Evolutionary conservation across 306 rosid genomes (phyloP), one percentile per base, ranked within the genome.

Genomic region (Trifolium subterraneum): DNA sequence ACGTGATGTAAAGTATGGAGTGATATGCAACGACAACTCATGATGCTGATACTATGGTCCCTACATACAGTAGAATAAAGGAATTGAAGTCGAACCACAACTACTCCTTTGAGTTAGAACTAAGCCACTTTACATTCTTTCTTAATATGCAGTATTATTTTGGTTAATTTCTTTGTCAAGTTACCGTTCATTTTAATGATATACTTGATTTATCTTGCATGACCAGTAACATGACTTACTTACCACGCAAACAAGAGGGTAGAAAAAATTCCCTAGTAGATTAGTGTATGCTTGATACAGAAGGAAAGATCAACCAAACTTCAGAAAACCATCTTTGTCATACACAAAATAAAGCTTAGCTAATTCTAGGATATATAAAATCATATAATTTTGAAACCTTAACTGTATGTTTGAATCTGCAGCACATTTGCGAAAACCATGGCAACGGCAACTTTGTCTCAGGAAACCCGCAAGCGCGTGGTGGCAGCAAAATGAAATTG

Each of bases 11-110:
- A 56, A 27, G 31, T 20, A 20, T 6, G 35, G 35, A 23, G 48
- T 41, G 27, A 72, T 42, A 72, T 42, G 78, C 70, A 55, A 38
- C 27, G 51, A 38, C 61, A 72, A 58, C 47, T 58, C 64, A 35
- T 64, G 27, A 16, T 63, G 41, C 50, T 41, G 59, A 44, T 41
- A 27, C 25, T 64, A 33, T 38, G 65, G 66, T 9, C 73, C 69
- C 60, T 44, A 22, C 0, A 11, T 11, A 54, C 29, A 55, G 29
- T 27, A n/a, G 23, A 39, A 59, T 73, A 29, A 29, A 29, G 3
- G 33, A 6, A 29, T 29, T 29, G 6, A 29, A 29, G 6, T 29
- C 0, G 5, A 29, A 29, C 54, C n/a, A 25, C 64, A 29, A 29
- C 54, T 48, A 25, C 64, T 58, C 14, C 9, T 13, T 25, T 27